Evolutionary conservation across 108 stramenopile species (phyloP).

Genomic region (Cyclotella atomus): DNA sequence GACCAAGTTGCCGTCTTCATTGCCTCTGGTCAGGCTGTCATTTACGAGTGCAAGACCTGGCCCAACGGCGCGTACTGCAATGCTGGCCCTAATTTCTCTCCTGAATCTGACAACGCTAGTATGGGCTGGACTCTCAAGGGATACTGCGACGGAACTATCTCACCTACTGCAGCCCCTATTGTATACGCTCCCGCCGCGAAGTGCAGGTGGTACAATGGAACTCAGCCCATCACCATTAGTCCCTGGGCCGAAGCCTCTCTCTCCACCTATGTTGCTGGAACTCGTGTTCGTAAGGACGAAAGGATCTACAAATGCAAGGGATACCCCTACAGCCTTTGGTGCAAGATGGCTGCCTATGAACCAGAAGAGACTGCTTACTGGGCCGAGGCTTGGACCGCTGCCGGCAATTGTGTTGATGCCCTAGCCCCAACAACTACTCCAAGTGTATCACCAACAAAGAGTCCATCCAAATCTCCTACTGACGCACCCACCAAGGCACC

Average conservation of each 20-base stretch:
- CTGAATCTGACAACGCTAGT: background rate
- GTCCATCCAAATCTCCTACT: too few relatives aligned
- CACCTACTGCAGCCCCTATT: slow-evolving; percentile 7
- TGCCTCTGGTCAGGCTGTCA: background rate
- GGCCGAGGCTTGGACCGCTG: slow-evolving; percentile 6
- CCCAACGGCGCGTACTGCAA: slow-evolving; percentile 12
- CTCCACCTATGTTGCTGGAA: background rate
- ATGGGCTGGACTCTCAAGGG: slow-evolving; percentile 18
- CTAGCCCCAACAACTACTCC: background rate
- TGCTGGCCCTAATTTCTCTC: slow-evolving; percentile 7
- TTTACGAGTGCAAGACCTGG: slow-evolving; percentile 21
- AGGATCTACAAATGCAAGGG: slow-evolving; percentile 6
- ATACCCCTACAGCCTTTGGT: slow-evolving; percentile 8
- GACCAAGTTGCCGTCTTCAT: background rate
- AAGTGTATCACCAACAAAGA: background rate
- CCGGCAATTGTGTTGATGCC: background rate
- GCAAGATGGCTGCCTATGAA: slow-evolving; percentile 1
- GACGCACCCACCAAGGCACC: too few relatives aligned
- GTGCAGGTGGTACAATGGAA: slow-evolving; percentile 6
- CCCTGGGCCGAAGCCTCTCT: background rate
- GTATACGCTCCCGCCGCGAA: background rate
- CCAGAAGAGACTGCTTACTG: slow-evolving; percentile 1
- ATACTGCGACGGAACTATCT: slow-evolving; percentile 12
- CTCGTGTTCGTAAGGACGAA: background rate
- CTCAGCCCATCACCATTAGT: background rate